Evolutionary conservation across 257 asterid genomes (phyloP), one percentile per base, ranked within the genome.

Genomic region (Nicotiana attenuata): DNA sequence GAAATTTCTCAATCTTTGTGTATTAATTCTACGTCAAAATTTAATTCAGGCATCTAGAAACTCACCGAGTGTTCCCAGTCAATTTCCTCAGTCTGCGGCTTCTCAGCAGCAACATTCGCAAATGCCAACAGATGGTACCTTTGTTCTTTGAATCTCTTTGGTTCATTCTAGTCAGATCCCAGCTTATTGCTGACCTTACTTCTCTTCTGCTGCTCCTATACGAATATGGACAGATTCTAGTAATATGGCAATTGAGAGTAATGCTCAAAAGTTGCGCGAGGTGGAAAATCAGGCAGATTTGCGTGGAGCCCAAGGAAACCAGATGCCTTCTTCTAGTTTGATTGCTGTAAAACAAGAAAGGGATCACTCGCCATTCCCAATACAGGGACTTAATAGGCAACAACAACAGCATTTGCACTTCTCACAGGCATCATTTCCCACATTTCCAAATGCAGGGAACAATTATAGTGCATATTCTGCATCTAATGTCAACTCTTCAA

Each of bases 381-480:
- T 88, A 19, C 96, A 89, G 86, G 97, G 93, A 81, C 85, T 88
- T 81, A 92, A 89, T 82, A 95, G 93, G 87, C 97, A 87, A 88
- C 97, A 90, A 69, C 85, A 82, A 56, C 88, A 86, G 76, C 97
- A 91, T 79, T 80, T 89, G 85, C 97, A 89, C 82, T 89, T 91
- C 88, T 60, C 93, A 41, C 98, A 89, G 85, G 59, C 90, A 57
- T 86, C 97, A 45, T 89, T 88, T 83, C 84, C 97, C 26, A 29
- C 93, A 17, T 89, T 83, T 81, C 96, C 91, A 47, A 84, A 84
- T 88, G 53, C 89, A 76, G 94, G 91, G 66, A 89, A 87, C 77
- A 88, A 88, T 82, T 91, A 89, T 84, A 82, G 90, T 4, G 88
- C 94, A 55, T 91, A 89, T 85, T 55, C 98, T 67, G 83, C 96